These are phyloP conservation scores for Malassezia furfur DNA, from an alignment of 1,284 basidiomycete genomes.

Conservation along the genomic window DNA sequence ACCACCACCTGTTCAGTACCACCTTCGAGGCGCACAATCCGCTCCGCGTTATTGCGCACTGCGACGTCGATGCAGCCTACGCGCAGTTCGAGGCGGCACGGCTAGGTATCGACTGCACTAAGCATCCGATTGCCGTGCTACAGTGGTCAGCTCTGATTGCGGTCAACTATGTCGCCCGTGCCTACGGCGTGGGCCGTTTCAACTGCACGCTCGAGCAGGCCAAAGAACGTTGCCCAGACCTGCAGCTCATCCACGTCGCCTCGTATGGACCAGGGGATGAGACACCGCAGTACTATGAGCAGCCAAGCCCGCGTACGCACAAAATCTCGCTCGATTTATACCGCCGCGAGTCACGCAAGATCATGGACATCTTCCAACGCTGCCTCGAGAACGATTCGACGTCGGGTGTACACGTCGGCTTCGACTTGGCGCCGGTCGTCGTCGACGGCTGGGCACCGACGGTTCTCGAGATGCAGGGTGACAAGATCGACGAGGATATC, in stretches of 20 bases:
- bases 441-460: constrained; percentile 9
- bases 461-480: background rate
- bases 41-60: constrained; percentile 63
- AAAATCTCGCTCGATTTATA: constrained; percentile 95
- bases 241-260: constrained; percentile 81
- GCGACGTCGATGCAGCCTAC: constrained; percentile 55
- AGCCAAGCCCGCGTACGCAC: constrained; percentile 73
- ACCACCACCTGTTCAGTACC: constrained; percentile 10
- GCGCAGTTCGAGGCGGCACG: constrained; percentile 73
- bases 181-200: constrained; percentile 70
- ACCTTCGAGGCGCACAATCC: constrained; percentile 34
- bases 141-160: constrained; percentile 85
- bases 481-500: constrained; percentile 11
- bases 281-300: constrained; percentile 73
- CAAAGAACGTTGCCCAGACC: constrained; percentile 70
- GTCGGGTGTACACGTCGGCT: constrained; percentile 51
- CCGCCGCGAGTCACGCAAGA: constrained; percentile 77
- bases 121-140: constrained; percentile 73
- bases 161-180: constrained; percentile 86
- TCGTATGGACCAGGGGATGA: constrained; percentile 79
- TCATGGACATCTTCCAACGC: constrained; percentile 63
- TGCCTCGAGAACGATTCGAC: constrained; percentile 60
- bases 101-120: constrained; percentile 60
- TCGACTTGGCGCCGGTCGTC: constrained; percentile 50
- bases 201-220: constrained; percentile 51